Conservation (phyloP, 2,329 filamentous ascomycete species). For the Epichloe hybrida region DNA sequence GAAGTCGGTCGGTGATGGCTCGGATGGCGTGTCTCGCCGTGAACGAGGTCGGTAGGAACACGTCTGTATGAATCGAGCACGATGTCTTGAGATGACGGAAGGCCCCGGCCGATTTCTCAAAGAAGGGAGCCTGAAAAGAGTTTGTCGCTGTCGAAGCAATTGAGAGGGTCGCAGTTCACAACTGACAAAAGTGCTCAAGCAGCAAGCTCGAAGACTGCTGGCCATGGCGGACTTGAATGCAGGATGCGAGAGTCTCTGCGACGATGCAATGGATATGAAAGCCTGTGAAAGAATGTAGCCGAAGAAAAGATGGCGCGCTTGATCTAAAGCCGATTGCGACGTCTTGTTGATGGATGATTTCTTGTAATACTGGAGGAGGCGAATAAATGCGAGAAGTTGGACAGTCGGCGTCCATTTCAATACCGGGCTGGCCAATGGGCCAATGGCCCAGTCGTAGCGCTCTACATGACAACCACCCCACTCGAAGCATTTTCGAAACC, state of each 20-base stretch:
- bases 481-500: neutral
- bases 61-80: slow-evolving; percentile 7
- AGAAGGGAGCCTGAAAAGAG: neutral
- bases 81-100: neutral
- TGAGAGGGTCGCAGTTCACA: neutral
- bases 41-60: slow-evolving; percentile 5
- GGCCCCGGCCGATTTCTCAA: neutral
- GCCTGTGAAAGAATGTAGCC: neutral
- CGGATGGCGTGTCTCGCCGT: slow-evolving; percentile 14
- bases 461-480: neutral
- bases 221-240: neutral
- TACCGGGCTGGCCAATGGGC: neutral
- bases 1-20: slow-evolving; percentile 47
- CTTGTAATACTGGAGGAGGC: neutral
- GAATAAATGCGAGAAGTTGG: neutral
- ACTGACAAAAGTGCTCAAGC: neutral
- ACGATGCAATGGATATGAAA: neutral
- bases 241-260: neutral
- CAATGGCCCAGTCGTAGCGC: neutral
- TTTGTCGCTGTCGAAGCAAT: neutral
- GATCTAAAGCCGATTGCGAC: neutral
- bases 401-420: neutral
- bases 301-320: neutral
- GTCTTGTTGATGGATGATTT: neutral
- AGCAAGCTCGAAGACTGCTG: slow-evolving; percentile 2